Base-by-base conservation (phyloP, 2,329 filamentous ascomycete genomes). In the Clathrospora elynae region DNA sequence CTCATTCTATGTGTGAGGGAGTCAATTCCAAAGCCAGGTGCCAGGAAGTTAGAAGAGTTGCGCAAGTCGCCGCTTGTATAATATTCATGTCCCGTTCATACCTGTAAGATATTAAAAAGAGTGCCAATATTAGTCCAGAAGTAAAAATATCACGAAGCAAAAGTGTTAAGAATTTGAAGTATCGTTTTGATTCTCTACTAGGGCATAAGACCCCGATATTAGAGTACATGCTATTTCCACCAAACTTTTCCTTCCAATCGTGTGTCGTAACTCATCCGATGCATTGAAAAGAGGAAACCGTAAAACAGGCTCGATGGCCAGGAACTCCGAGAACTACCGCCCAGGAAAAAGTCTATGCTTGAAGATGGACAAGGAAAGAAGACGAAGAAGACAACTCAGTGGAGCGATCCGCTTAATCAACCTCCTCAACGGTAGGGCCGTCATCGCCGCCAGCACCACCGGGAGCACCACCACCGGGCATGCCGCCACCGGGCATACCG, bases 391-490 rank as follows among this genome's bases (percentile, higher is more conserved):
- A 51, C 46, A 34, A 55, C 31, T 42, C 28, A 42, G 23, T n/a
- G 19, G 38, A 53, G 54, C 55, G 59, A 67, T 53, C 35, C 58
- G 54, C 55, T 82, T 83, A 84, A 76, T 85, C 82, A 52, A 84
- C 81, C 74, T 84, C 82, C 74, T 84, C 81, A 48, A 80, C 78
- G 52, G 76, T 80, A 49, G 81, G 81, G 65, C 81, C 80, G 67
- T 85, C 82, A 70, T 84, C 80, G 47, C 61, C 52, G 43, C 67
- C 70, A 45, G 70, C 65, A 38, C 62, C 69, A 26, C 66, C 61
- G 37, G 74, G 75, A 58, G 74, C 75, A 51, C 73, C 48, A 35
- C 67, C 71, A 38, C 68, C 72, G 23, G 67, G 63, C 49, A 54
- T 57, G 51, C 57, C 66, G 35, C 70, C 71, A 18, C 71, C 64